Conservation (phyloP, 306 rosid species). For the Quercus glauca region DNA sequence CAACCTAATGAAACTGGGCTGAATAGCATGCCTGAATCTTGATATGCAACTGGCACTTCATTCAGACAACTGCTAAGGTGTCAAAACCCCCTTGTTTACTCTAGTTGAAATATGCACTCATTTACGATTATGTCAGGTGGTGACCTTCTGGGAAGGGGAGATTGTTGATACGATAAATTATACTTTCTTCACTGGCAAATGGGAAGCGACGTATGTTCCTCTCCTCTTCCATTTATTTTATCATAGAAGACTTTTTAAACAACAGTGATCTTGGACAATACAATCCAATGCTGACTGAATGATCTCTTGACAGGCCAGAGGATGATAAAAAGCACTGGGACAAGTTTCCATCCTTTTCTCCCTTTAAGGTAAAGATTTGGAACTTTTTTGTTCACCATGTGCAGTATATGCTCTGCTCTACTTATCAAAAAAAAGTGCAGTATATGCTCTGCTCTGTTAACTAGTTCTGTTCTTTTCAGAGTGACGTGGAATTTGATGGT, state of each 20-base stretch:
- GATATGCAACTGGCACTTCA: background rate
- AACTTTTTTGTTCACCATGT: background rate
- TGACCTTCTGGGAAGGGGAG: constrained; percentile 99
- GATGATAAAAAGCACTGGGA: constrained; percentile 91
- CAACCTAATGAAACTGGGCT: background rate
- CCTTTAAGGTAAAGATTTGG: constrained; percentile 49
- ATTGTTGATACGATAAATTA: constrained; percentile 87
- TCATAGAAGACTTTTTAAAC: constrained; percentile 12
- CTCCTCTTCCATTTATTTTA: constrained; percentile 1
- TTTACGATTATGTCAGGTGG: constrained; percentile 54
- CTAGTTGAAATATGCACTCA: background rate
- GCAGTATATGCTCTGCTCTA: background rate
- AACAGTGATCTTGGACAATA: constrained; percentile 7
- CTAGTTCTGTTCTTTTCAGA: constrained; percentile 32
- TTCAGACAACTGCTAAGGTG: background rate
- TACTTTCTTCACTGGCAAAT: constrained; percentile 97
- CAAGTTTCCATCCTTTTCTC: constrained; percentile 77
- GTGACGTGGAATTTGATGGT: constrained; percentile 80
- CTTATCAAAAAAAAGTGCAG: background rate
- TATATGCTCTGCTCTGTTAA: background rate
- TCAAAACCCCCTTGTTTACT: background rate
- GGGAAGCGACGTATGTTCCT: constrained; percentile 84
- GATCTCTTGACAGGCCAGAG: constrained; percentile 54
- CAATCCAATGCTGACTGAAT: background rate
- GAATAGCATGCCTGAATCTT: background rate